A percentile compares a stretch with the other conserved stretches of the same genome.
Evolutionary conservation across 2,329 filamentous ascomycete species (phyloP).

Genomic region (Cladosporium oxysporum): DNA sequence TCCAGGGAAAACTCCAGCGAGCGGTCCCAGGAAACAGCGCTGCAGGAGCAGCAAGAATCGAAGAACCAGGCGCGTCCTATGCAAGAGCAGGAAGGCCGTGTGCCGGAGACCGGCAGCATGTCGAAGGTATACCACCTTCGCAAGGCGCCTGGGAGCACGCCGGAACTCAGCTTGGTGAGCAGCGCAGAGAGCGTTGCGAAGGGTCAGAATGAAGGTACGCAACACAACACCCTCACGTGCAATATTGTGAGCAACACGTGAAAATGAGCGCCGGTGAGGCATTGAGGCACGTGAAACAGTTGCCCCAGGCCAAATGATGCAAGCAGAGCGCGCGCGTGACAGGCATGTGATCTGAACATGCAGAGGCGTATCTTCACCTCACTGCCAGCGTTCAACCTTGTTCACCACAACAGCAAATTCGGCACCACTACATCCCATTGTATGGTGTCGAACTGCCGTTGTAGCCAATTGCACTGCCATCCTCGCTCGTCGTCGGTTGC

Average conservation of each 20-base stretch:
- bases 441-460: constrained; percentile 4
- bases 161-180: constrained; percentile 45
- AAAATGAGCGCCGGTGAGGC: not conserved
- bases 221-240: constrained; percentile 5
- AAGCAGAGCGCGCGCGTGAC: constrained; percentile 1
- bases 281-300: not conserved
- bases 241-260: not conserved
- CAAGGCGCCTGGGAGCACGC: constrained; percentile 49
- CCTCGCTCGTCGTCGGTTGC: not conserved
- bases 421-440: not conserved
- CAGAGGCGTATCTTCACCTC: not conserved
- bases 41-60: constrained; percentile 22
- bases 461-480: constrained; percentile 3
- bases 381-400: not conserved
- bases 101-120: constrained; percentile 35
- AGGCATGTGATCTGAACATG: constrained; percentile 14
- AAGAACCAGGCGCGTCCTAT: constrained; percentile 29
- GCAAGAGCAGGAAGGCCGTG: constrained; percentile 34
- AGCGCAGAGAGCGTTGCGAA: constrained; percentile 34
- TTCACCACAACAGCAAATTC: not conserved
- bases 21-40: constrained; percentile 1
- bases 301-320: constrained; percentile 3
- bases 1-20: constrained; percentile 19
- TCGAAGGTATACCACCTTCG: constrained; percentile 44
- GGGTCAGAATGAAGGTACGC: constrained; percentile 31